Base-by-base conservation (phyloP, 2,329 filamentous ascomycete species). In the Arthrobotrys pseudoclavata region DNA sequence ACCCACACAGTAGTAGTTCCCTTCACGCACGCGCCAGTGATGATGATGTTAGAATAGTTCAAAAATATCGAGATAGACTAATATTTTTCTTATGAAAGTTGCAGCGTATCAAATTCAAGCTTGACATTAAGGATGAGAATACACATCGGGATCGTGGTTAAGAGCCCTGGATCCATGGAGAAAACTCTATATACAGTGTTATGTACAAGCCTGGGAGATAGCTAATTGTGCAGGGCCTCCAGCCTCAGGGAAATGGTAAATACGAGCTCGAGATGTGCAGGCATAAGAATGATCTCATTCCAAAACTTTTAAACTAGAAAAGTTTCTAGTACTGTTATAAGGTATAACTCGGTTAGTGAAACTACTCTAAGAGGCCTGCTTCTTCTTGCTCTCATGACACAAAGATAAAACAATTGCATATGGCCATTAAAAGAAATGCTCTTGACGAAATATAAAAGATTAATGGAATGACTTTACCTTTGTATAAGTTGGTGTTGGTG, bases 1-100 rank as follows among this genome's bases (percentile, higher is more conserved):
- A 71, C 68, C 68, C 68, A 71, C 6, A 71, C 68, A 5, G 68
- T 71, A 10, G 40, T 40, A 18, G 55, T 55, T 31, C 42, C 68
- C 55, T 71, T 71, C 6, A 31, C 26, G 10, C 37, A 40, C 15
- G 13, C 52, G 57, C n/a, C 29, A 37, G 13, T 2, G 26, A 13
- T 24, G 26, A 13, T 24, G 37, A n/a, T 61, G 66, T 69, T 42
- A 69, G 66, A 53, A n/a, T 31, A 15, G 42, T 37, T 37, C 26
- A 20, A 37, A 4, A 37, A 20, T 18, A 13, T 15, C 24, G 15
- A 31, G 13, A 20, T 10, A 1, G 6, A 13, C 1, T 31, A 4
- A 18, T 18, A 22, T 20, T 34, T 22, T 57, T 22, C 6, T 12
- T 20, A 55, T 1, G n/a, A 55, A 15, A 42, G 34, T 40, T 15